These are phyloP conservation scores for Ampelomyces quisqualis DNA, from an alignment of 2,329 filamentous ascomycete genomes.

Conservation along the genomic window DNA sequence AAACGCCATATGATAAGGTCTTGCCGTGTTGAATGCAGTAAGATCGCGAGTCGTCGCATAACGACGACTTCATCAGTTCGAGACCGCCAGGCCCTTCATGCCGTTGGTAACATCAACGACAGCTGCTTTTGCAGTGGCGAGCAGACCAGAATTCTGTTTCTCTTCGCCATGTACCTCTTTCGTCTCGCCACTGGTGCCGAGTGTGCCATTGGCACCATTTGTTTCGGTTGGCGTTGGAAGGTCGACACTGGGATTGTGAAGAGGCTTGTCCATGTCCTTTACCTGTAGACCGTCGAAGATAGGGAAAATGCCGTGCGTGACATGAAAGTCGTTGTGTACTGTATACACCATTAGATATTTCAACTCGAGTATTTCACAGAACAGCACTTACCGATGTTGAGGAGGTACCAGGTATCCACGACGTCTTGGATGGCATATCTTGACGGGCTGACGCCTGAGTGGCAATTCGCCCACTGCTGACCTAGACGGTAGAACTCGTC, in stretches of 20 bases:
- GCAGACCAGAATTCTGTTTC: constrained; percentile 17
- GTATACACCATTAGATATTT: too few relatives aligned
- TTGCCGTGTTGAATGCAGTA: constrained; percentile 39
- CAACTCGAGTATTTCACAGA: background rate
- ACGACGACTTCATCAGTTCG: constrained; percentile 22
- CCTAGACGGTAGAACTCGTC: constrained; percentile 95
- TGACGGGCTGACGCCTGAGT: constrained; percentile 73
- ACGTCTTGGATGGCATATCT: constrained; percentile 76
- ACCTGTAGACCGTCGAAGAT: constrained; percentile 78
- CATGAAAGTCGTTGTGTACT: constrained; percentile 98
- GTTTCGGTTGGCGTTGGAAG: constrained; percentile 11
- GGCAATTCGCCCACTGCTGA: constrained; percentile 91
- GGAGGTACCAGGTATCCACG: constrained; percentile 87
- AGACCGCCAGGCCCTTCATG: constrained; percentile 27
- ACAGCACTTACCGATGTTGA: constrained; percentile 78
- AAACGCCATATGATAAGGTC: constrained; percentile 20
- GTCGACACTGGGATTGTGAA: constrained; percentile 21
- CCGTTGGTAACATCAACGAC: constrained; percentile 34
- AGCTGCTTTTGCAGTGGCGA: constrained; percentile 33
- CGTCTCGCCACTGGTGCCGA: constrained; percentile 14
- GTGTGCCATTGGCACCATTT: constrained; percentile 10
- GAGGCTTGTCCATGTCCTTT: constrained; percentile 59
- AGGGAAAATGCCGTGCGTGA: constrained; percentile 76
- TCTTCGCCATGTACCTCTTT: constrained; percentile 16
- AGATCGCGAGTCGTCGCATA: constrained; percentile 18